These are phyloP conservation scores for Suillus discolor DNA, from an alignment of 768 basidiomycete species.

Conservation along the genomic window DNA sequence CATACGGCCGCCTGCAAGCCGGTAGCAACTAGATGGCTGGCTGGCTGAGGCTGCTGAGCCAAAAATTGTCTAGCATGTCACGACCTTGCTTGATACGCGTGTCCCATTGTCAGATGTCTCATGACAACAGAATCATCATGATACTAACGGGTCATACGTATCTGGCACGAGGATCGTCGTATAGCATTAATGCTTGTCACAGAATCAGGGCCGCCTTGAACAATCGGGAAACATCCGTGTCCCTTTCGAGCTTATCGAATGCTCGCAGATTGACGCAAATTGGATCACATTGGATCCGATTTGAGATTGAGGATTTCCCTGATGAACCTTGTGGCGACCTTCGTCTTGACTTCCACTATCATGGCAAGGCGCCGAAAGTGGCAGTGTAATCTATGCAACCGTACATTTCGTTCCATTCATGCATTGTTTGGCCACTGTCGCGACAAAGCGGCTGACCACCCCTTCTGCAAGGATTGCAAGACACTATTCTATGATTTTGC, in stretches of 20 bases:
- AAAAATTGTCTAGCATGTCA: background rate
- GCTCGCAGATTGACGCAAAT: too few species aligned
- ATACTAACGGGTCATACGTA: background rate
- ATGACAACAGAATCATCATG: background rate
- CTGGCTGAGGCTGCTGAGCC: background rate
- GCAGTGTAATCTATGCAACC: slow-evolving; percentile 3
- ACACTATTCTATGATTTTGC: slow-evolving; percentile 17
- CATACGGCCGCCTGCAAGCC: background rate
- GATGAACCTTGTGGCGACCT: background rate
- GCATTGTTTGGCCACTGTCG: slow-evolving; percentile 25
- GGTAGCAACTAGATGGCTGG: background rate
- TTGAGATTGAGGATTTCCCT: too few species aligned
- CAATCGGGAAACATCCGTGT: background rate
- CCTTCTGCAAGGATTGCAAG: slow-evolving; percentile 22
- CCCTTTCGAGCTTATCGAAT: background rate
- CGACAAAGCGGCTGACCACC: slow-evolving; percentile 20
- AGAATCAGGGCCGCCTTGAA: background rate
- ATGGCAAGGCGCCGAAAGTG: background rate
- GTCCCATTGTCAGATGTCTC: background rate
- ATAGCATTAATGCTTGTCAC: background rate
- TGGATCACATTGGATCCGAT: too few species aligned
- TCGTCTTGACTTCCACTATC: slow-evolving; percentile 1
- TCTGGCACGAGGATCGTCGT: background rate
- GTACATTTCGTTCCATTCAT: background rate
- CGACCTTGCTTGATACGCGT: background rate